Evolutionary conservation across 805 yeast species (phyloP), one percentile per base, ranked within the genome.

Genomic region (Limtongozyma cylindracea): DNA sequence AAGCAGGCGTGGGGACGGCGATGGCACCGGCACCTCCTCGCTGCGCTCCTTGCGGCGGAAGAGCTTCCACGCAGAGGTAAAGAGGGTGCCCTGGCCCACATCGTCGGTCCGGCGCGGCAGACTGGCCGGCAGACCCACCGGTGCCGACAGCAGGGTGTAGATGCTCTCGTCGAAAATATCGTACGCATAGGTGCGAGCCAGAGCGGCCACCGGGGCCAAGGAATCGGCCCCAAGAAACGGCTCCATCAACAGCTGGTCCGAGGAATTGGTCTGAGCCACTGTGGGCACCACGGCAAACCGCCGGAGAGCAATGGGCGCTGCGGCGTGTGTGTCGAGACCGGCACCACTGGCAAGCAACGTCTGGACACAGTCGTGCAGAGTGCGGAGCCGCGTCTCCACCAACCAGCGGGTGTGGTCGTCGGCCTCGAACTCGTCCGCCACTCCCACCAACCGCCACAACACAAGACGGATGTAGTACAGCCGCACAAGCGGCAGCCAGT

Each of bases 401-500:
- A 53, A 31, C n/a, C 27, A 26, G 6, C 30, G 25, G 11, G 58
- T 34, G 25, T 45, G 45, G 12, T 26, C 25, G 24, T 47, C 41
- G 13, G 58, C 28, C 7, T 33, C 25, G 12, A 34, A 31, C 8
- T 53, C 41, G 3, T 43, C 32, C 19, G 37, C 36, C 6, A 49
- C 37, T 21, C 44, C 31, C 12, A 30, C 29, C 2, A 53, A 41
- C 29, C 76, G 57, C 72, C 84, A 77, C 21, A 74, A 53, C 10
- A 77, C 27, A 12, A 77, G 48, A 19, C 80, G 49, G 21, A 60
- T 49, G 38, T 66, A 77, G 33, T 66, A 72, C 4, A 71, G 56
- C 17, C 92, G 49, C 12, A 74, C 66, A 10, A 76, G 40, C 3
- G 91, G 80, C 33, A 66, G 60, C 77, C 91, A 78, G 41, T 78